Conservation (phyloP, 805 yeast species). For the Vanderwaltozyma tropicalis region DNA sequence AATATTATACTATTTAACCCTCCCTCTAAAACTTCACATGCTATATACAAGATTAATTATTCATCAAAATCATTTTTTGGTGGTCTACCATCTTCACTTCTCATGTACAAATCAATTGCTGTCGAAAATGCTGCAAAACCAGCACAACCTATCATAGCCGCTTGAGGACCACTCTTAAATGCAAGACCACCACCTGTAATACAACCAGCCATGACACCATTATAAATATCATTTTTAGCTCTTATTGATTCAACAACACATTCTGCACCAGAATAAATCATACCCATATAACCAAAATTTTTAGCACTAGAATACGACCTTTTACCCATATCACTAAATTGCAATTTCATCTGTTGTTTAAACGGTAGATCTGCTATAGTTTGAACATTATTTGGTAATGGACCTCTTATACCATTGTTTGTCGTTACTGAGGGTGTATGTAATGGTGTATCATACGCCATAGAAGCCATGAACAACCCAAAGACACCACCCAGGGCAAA, state of each 20-base stretch:
- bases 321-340: conserved; percentile 84
- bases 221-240: conserved; percentile 85
- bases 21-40: not conserved
- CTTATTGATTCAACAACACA: conserved; percentile 77
- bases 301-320: conserved; percentile 85
- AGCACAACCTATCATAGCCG: conserved; percentile 86
- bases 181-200: conserved; percentile 95
- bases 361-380: conserved; percentile 78
- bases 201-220: conserved; percentile 90
- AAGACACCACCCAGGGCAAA: conserved; percentile 91
- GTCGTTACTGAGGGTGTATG: conserved; percentile 19
- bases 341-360: conserved; percentile 84
- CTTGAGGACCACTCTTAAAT: conserved; percentile 85
- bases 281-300: conserved; percentile 88
- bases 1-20: conserved; percentile 3
- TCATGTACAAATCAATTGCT: conserved; percentile 77
- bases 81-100: conserved; percentile 73
- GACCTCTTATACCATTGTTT: conserved; percentile 5
- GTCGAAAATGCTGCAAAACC: conserved; percentile 95
- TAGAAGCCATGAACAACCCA: conserved; percentile 83
- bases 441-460: conserved; percentile 35
- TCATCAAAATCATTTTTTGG: conserved; percentile 82
- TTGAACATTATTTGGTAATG: conserved; percentile 26
- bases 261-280: conserved; percentile 85
- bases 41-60: conserved; percentile 12